phyloP scores from a whole-genome alignment of 768 basidiomycete species.

The Agaricus subrufescens region DNA sequence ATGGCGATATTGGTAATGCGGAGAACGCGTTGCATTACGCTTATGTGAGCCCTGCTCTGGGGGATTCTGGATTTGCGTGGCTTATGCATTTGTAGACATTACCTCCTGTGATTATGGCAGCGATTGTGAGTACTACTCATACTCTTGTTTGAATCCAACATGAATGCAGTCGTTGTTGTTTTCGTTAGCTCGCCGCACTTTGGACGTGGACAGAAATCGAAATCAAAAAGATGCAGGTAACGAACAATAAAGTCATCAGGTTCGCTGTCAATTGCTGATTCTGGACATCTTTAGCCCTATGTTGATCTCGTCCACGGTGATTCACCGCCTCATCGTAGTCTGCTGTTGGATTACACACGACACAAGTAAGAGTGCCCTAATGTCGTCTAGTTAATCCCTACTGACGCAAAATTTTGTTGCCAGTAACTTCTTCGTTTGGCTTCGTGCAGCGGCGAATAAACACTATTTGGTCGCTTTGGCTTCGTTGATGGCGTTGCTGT shows the following conservation, averaged over 20 bases:
- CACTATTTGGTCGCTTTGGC: constrained; percentile 49
- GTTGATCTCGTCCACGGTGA: constrained; percentile 54
- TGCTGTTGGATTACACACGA: constrained; percentile 52
- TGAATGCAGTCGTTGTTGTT: not conserved
- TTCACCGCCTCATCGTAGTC: constrained; percentile 45
- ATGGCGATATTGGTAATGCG: constrained; percentile 24
- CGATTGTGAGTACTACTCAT: constrained; percentile 27
- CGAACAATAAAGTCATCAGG: not conserved
- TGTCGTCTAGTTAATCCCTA: not conserved
- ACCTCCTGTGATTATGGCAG: constrained; percentile 47
- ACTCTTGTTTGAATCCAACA: not conserved
- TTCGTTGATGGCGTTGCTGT: constrained; percentile 43
- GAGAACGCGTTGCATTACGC: constrained; percentile 44
- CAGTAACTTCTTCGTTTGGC: constrained; percentile 47
- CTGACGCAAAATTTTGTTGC: not conserved
- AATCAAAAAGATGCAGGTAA: constrained; percentile 53
- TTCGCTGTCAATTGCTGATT: not conserved
- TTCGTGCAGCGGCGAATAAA: constrained; percentile 36
- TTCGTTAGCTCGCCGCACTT: constrained; percentile 35
- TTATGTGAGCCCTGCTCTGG: constrained; percentile 33
- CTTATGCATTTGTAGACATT: constrained; percentile 34
- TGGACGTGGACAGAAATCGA: constrained; percentile 58
- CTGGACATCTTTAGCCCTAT: constrained; percentile 36
- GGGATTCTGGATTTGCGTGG: too few relatives aligned
- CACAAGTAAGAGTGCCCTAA: constrained; percentile 30